Conservation (phyloP, 1,284 basidiomycete genomes). For the Ceratobasidium sp. region DNA sequence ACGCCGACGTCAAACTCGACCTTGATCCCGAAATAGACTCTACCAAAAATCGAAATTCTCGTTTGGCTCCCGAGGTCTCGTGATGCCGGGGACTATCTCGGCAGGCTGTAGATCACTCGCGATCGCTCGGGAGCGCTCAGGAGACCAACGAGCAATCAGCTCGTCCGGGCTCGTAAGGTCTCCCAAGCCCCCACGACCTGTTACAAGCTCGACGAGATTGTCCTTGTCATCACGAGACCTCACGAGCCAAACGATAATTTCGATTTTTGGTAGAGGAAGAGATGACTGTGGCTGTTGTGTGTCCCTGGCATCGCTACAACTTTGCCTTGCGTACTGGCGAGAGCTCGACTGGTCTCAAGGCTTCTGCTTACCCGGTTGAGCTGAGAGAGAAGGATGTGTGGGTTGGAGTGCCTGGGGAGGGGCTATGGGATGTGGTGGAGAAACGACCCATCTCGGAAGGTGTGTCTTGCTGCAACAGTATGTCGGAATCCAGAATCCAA, state of each 20-base stretch:
- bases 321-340: slow-evolving; percentile 73
- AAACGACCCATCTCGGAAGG: slow-evolving; percentile 83
- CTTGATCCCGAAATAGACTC: slow-evolving; percentile 60
- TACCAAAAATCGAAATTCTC: too few species aligned
- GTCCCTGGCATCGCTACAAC: slow-evolving; percentile 87
- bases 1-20: slow-evolving; percentile 69
- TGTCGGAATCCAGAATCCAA: not conserved
- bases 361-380: slow-evolving; percentile 78
- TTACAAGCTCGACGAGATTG: too few species aligned
- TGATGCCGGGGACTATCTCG: too few species aligned
- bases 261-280: too few species aligned
- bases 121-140: too few species aligned
- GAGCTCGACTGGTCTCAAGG: slow-evolving; percentile 76
- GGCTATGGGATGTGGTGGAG: slow-evolving; percentile 75
- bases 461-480: slow-evolving; percentile 46
- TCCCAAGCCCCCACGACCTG: too few species aligned
- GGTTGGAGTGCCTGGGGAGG: slow-evolving; percentile 66
- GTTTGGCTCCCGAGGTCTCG: too few species aligned
- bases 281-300: slow-evolving; percentile 63
- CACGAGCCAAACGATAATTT: too few species aligned
- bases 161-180: too few species aligned
- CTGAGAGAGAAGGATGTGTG: slow-evolving; percentile 64
- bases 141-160: too few species aligned
- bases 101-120: too few species aligned
- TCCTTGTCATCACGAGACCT: too few species aligned